These are phyloP conservation scores for Pilaira anomala DNA, from an alignment of 192 early-diverging fungal species.

Conservation along the genomic window DNA sequence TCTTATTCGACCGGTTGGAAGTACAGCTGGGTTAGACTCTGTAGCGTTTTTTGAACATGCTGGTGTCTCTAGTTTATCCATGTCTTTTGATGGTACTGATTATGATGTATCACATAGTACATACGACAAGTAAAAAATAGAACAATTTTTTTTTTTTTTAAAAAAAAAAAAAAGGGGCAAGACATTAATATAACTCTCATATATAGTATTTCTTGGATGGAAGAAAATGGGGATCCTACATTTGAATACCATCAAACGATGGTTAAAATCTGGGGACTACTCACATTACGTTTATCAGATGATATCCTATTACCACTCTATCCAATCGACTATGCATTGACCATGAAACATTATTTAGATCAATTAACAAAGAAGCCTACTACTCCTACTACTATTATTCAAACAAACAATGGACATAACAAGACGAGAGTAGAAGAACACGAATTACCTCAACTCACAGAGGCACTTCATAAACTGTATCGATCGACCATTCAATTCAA, in stretches of 20 bases:
- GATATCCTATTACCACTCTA: conserved; percentile 39
- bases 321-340: conserved; percentile 41
- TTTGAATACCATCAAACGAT: conserved; percentile 51
- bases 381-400: no score
- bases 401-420: conserved; percentile 4
- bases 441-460: not conserved
- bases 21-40: conserved; percentile 39
- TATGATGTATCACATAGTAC: conserved; percentile 54
- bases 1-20: not conserved
- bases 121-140: conserved; percentile 44
- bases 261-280: conserved; percentile 43
- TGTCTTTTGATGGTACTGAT: conserved; percentile 45
- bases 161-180: no score
- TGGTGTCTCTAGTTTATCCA: conserved; percentile 51
- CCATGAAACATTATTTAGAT: conserved; percentile 34
- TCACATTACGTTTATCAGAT: conserved; percentile 42
- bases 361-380: conserved; percentile 22
- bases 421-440: not conserved
- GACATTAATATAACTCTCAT: not conserved
- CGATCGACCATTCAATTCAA: conserved; percentile 1
- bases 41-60: conserved; percentile 54
- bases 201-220: conserved; percentile 52
- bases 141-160: conserved; percentile 7
- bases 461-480: not conserved
- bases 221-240: conserved; percentile 49